phyloP scores from a whole-genome alignment of 192 early-diverging fungal species.

The Coemansia sp. region DNA sequence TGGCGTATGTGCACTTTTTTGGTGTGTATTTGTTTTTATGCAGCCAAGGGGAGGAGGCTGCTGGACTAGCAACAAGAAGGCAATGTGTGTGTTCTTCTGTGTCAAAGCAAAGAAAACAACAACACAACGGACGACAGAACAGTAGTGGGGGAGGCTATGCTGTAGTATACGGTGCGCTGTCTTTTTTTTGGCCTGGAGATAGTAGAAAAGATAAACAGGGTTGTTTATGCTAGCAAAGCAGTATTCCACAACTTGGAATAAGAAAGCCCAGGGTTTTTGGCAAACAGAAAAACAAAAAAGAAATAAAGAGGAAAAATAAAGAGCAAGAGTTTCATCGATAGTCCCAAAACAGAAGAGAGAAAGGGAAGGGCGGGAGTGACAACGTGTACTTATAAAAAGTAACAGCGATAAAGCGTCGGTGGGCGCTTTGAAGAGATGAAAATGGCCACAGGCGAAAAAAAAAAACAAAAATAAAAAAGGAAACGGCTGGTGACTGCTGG shows the following conservation, averaged over 20 bases:
- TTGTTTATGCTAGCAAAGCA: not conserved
- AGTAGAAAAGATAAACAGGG: slow-evolving; percentile 1
- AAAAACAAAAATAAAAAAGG: slow-evolving; percentile 5
- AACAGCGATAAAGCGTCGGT: not conserved
- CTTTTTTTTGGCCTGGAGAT: not conserved
- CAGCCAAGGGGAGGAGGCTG: not conserved
- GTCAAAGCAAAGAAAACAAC: not conserved
- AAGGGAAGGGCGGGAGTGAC: not conserved
- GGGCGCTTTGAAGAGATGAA: not conserved
- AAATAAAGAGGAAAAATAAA: not conserved
- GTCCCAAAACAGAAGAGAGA: not conserved
- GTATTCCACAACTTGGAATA: slow-evolving; percentile 7
- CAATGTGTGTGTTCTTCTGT: not conserved
- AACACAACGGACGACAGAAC: not conserved
- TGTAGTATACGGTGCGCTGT: not conserved
- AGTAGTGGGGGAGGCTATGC: not conserved
- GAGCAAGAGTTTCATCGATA: slow-evolving; percentile 1
- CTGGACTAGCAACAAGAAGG: not conserved
- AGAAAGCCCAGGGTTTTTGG: slow-evolving; percentile 3
- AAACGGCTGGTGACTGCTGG: slow-evolving; percentile 1
- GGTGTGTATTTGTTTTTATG: not conserved
- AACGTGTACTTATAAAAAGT: not conserved
- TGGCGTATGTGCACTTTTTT: not conserved
- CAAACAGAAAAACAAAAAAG: slow-evolving; percentile 5
- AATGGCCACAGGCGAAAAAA: not conserved